Conservation (phyloP, 1,139 yeast species). For the Pneumocystis murina region DNA sequence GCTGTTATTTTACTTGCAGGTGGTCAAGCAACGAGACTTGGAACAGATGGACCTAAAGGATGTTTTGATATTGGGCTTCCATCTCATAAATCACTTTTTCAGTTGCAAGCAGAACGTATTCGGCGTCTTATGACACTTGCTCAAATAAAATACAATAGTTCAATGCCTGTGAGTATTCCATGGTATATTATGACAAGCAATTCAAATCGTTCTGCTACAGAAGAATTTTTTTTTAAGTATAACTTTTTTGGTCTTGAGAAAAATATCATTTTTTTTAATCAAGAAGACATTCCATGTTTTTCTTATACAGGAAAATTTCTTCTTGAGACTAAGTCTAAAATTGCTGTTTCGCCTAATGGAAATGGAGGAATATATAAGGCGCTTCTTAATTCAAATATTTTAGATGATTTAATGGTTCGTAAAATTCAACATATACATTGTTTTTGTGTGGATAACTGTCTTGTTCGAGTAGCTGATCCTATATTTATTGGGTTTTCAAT, state of each 20-base stretch:
- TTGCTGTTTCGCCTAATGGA: conserved; percentile 91
- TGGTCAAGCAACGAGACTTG: conserved; percentile 93
- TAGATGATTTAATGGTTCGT: conserved; percentile 51
- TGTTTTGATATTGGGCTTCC: conserved; percentile 81
- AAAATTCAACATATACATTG: conserved; percentile 84
- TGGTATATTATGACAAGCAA: conserved; percentile 95
- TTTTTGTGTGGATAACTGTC: conserved; percentile 90
- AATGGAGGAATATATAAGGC: conserved; percentile 95
- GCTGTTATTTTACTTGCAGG: conserved; percentile 92
- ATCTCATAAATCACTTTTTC: conserved; percentile 69
- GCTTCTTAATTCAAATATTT: conserved; percentile 44
- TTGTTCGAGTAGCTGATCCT: conserved; percentile 93
- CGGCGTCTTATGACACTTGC: conserved; percentile 48
- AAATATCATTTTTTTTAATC: conserved; percentile 72
- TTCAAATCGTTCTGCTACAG: conserved; percentile 75
- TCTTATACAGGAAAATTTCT: conserved; percentile 60
- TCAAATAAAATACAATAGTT: conserved; percentile 21
- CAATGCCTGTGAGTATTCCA: conserved; percentile 32
- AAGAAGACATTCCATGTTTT: conserved; percentile 90
- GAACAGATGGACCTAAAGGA: conserved; percentile 82
- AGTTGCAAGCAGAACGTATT: conserved; percentile 82
- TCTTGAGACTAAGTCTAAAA: conserved; percentile 37
- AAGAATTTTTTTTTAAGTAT: conserved; percentile 46
- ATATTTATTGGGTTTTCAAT: conserved; percentile 78
- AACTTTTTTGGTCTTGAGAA: conserved; percentile 53